Evolutionary conservation across 306 rosid species (phyloP).

Genomic region (Trifolium fragiferum): DNA sequence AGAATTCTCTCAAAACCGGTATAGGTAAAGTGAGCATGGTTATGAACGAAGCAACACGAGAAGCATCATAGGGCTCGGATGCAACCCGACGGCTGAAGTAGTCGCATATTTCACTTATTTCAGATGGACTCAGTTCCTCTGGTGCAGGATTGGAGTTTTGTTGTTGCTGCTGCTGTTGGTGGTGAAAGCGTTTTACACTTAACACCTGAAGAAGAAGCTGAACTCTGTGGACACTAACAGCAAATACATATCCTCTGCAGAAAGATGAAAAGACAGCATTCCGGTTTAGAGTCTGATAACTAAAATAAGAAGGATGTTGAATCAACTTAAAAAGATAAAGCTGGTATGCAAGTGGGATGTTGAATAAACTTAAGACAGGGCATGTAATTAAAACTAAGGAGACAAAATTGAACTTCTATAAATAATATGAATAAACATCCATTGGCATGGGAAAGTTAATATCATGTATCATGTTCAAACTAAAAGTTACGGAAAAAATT

Average conservation of each 20-base stretch:
- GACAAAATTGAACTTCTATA: constrained; percentile 6
- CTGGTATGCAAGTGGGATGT: not conserved
- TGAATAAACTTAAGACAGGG: not conserved
- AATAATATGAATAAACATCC: constrained; percentile 2
- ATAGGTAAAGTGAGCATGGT: constrained; percentile 96
- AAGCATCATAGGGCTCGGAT: constrained; percentile 98
- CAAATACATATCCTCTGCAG: constrained; percentile 98
- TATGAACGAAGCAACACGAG: constrained; percentile 98
- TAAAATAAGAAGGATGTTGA: not conserved
- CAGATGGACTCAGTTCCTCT: constrained; percentile 86
- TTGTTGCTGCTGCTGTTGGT: constrained; percentile 87
- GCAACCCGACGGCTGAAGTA: constrained; percentile 99
- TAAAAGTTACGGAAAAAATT: not conserved
- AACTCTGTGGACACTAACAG: constrained; percentile 97
- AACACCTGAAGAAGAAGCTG: constrained; percentile 99
- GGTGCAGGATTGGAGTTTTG: constrained; percentile 76
- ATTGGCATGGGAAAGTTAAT: not conserved
- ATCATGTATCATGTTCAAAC: not conserved
- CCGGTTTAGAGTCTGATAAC: constrained; percentile 23
- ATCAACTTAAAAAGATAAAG: not conserved
- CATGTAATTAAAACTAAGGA: constrained; percentile 19
- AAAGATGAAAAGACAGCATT: constrained; percentile 41
- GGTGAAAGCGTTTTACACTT: constrained; percentile 98
- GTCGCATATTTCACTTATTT: constrained; percentile 94
- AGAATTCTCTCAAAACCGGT: constrained; percentile 89